Base-by-base conservation (phyloP, 371 early-diverging fungal species). In the Rozella allomycis region DNA sequence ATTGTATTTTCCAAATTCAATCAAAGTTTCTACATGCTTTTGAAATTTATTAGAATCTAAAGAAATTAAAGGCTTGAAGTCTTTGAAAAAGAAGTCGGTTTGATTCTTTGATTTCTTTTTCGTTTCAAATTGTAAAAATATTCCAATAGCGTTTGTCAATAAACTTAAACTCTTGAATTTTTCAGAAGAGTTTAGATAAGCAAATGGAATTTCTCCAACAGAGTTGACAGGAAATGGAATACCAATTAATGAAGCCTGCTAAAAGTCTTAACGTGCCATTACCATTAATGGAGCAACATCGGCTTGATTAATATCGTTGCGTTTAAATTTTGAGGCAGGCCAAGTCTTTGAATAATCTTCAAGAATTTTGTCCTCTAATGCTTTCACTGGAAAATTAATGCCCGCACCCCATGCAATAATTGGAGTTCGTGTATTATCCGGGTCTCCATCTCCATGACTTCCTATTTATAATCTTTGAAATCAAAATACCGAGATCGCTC, bases 401-500 rank as follows among this genome's bases (percentile, higher is more conserved):
- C 93, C 93, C 9, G 87, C 82, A 23, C 93, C 93, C 88, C 93
- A 91, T 20, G 77, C 80, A 36, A 91, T 62, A 16, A 91, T 50
- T 2, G 93, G 93, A 6, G 88, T 88, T 23, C 78, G 61, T 1
- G 88, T 88, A 41, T 81, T 82, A 45, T 87, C 82, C 5, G 88
- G 87, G 46, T 91, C 74, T 8, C 88, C 88, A 45, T 91, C 91
- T 27, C 91, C 91, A 45, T 90, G 91, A 25, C 50, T 76, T 26
- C 85, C 30, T 33, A 14, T 11, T 25, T n/a, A 27, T n/a, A 12
- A 31, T 4, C 17, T 29, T 16, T 35, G 17, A 27, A 17, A 29
- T 26, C 34, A 26, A 23, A 7, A 33, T 52, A 55, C 70, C 83
- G 34, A 74, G 62, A 40, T 84, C 78, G 40, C 71, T 69, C 93